Base-by-base conservation (phyloP, 768 basidiomycete genomes). In the Terana coerulea region DNA sequence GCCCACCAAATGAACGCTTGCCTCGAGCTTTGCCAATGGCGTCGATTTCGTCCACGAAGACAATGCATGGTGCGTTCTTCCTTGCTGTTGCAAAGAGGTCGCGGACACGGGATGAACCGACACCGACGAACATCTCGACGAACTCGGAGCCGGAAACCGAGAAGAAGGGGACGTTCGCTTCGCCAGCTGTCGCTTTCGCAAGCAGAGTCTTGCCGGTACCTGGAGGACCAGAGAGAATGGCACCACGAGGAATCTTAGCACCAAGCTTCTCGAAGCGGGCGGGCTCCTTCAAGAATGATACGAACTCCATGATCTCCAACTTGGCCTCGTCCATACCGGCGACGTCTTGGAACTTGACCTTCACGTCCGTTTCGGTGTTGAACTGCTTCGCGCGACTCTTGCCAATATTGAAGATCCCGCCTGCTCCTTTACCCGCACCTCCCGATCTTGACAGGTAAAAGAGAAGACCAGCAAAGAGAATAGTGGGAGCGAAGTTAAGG, bases 271-370 rank as follows among this genome's bases (percentile, higher is more conserved):
- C 91, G 73, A 97, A 99, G 67, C 87, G 88, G 26, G 83, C 72
- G 11, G 97, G 97, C 51, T 98, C 89, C 73, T 98, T 98, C 64
- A 99, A 75, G 75, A 99, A 98, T 61, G 97, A 95, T 67, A 99
- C 97, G 60, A 98, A 99, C 67, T 99, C 97, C 91, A 98, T 95
- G 61, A 99, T 95, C 73, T 99, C 97, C 74, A 95, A 91, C 76
- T 99, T 99, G 37, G 95, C 97, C 71, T 99, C 97, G 71, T 99
- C 97, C 95, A 98, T 98, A 31, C 97, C 97, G 12, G 97, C 97
- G 15, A 99, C 92, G 65, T 99, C 94, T 72, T 85, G 85, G 75
- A 99, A 99, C 67, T 89, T 89, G 62, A 88, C 84, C 66, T 84
- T 88, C 64, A 98, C 86, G 47, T 95, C 90, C 29, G 89, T 93